Evolutionary conservation across 169 alveolate genomes (phyloP).

Genomic region (Babesia sp.): DNA sequence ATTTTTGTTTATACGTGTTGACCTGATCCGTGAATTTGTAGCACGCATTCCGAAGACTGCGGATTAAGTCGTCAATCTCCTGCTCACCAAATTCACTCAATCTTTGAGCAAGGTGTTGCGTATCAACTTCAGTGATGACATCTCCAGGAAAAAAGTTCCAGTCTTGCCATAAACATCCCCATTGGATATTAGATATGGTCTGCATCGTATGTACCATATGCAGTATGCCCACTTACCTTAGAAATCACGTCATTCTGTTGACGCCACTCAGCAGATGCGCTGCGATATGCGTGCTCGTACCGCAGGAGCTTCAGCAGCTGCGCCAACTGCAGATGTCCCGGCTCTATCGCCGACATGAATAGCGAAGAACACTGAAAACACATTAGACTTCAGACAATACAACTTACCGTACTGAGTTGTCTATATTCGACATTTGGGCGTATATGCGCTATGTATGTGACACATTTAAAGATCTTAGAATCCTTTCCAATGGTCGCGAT

Average conservation of each 20-base stretch:
- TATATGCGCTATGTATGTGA: conserved; percentile 14
- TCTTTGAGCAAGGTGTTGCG: not conserved
- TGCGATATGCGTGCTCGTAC: conserved; percentile 21
- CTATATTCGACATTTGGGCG: not conserved
- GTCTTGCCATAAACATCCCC: conserved; percentile 62
- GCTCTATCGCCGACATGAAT: conserved; percentile 23
- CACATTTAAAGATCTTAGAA: conserved; percentile 7
- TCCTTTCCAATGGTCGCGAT: conserved; percentile 30
- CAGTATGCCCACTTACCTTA: conserved; percentile 13
- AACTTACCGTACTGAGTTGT: conserved; percentile 17
- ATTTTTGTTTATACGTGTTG: not conserved
- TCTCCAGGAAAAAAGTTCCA: conserved; percentile 55
- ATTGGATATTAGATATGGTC: conserved; percentile 31
- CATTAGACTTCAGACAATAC: not conserved
- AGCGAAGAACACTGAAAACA: conserved; percentile 19
- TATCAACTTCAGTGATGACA: conserved; percentile 29
- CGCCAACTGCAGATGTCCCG: not conserved
- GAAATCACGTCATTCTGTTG: conserved; percentile 14
- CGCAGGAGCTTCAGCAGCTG: conserved; percentile 39
- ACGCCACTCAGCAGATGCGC: conserved; percentile 30
- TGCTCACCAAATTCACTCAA: not conserved
- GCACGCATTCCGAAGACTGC: conserved; percentile 3
- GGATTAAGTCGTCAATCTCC: not conserved
- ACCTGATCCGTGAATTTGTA: not conserved
- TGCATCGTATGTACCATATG: not conserved